Conservation (phyloP, 441 rosid species). For the Raphanus hybrid region DNA sequence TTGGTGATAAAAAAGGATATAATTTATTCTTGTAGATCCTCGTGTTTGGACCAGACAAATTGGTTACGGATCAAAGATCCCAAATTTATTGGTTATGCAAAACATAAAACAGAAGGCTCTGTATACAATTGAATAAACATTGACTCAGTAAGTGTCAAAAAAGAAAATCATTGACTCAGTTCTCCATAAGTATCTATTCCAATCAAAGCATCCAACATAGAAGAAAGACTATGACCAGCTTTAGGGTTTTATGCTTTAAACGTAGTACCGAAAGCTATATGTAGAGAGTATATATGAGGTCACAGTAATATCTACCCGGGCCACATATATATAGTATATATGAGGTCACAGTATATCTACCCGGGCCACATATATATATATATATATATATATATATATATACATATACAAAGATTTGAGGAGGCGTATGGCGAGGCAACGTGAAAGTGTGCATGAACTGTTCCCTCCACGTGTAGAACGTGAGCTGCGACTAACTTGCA, state of each 20-base stretch:
- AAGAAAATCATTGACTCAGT: neutral
- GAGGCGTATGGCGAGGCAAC: slow-evolving; percentile 40
- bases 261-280: slow-evolving; percentile 12
- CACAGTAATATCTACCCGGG: slow-evolving; percentile 6
- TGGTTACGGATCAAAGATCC: too few species aligned
- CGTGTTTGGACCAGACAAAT: too few species aligned
- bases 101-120: neutral
- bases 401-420: slow-evolving; percentile 9
- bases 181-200: neutral
- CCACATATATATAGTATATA: too few species aligned
- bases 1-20: too few species aligned
- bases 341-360: slow-evolving; percentile 22
- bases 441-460: slow-evolving; percentile 47
- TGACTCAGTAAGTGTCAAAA: neutral
- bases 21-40: too few species aligned
- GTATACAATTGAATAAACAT: neutral
- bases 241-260: slow-evolving; percentile 26
- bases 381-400: neutral
- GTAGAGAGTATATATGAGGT: slow-evolving; percentile 23
- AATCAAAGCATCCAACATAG: slow-evolving; percentile 13
- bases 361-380: too few species aligned
- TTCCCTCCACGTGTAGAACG: slow-evolving; percentile 40
- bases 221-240: slow-evolving; percentile 18
- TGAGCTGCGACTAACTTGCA: slow-evolving; percentile 35
- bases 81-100: neutral